A percentile compares a stretch with the other conserved stretches of the same genome.
phyloP scores from a whole-genome alignment of 2,329 filamentous ascomycete genomes.

The Cytospora paraplurivora region DNA sequence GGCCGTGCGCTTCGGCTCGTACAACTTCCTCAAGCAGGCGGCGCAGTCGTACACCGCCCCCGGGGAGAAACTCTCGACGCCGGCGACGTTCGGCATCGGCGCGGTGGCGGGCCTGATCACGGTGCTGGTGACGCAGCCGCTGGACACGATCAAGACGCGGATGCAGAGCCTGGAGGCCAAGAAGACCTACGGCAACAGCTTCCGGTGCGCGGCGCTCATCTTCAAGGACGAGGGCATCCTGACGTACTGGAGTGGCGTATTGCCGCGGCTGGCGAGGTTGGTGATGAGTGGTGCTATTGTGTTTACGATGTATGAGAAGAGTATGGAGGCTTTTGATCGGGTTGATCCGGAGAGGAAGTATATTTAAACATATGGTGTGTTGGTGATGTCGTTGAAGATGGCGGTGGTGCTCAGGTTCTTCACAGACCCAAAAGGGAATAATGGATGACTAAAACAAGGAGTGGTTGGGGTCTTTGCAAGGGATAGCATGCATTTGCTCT shows the following conservation, averaged over 20 bases:
- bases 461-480: background rate
- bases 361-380: constrained; percentile 53
- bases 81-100: constrained; percentile 89
- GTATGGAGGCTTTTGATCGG: constrained; percentile 80
- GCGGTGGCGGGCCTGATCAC: constrained; percentile 88
- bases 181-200: constrained; percentile 80
- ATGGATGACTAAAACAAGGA: background rate
- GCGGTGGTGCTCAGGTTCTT: background rate
- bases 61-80: constrained; percentile 87
- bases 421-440: too few relatives aligned
- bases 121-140: constrained; percentile 72
- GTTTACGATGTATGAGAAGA: constrained; percentile 98
- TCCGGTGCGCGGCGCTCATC: constrained; percentile 80
- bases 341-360: constrained; percentile 84
- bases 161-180: constrained; percentile 96
- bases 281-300: constrained; percentile 95
- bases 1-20: constrained; percentile 86
- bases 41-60: constrained; percentile 91
- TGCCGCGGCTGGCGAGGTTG: constrained; percentile 81
- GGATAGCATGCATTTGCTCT: background rate
- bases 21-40: constrained; percentile 86
- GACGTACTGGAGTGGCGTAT: constrained; percentile 91
- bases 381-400: background rate
- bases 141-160: constrained; percentile 94
- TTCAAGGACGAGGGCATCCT: constrained; percentile 85